A percentile compares a stretch with the other conserved stretches of the same genome.
phyloP scores from a whole-genome alignment of 1,284 basidiomycete species.

The Kwoniella shivajii region DNA sequence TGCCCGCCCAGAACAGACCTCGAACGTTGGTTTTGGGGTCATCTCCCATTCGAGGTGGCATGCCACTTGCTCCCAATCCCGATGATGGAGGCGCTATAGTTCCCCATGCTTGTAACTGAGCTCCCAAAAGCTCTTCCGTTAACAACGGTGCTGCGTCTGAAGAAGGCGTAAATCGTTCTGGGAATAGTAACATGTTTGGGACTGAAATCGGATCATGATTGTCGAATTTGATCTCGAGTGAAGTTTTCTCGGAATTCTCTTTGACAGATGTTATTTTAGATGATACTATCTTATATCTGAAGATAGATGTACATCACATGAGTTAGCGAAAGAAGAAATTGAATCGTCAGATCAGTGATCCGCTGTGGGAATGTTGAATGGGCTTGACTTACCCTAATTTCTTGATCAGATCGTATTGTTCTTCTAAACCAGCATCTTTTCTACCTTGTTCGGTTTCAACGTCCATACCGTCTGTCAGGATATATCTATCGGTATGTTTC shows the following conservation, averaged over 20 bases:
- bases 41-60: slow-evolving; percentile 34
- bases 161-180: slow-evolving; percentile 18
- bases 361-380: not conserved
- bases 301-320: not conserved
- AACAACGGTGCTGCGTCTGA: slow-evolving; percentile 14
- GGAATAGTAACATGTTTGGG: slow-evolving; percentile 27
- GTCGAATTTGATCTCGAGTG: slow-evolving; percentile 17
- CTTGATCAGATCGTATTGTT: slow-evolving; percentile 15
- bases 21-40: slow-evolving; percentile 28
- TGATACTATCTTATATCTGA: slow-evolving; percentile 23
- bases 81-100: slow-evolving; percentile 10
- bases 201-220: slow-evolving; percentile 14
- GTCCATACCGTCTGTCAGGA: slow-evolving; percentile 37
- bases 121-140: slow-evolving; percentile 3
- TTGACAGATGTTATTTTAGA: slow-evolving; percentile 17
- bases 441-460: slow-evolving; percentile 19
- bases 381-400: slow-evolving; percentile 21
- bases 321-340: not conserved
- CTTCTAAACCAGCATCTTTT: slow-evolving; percentile 20
- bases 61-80: not conserved
- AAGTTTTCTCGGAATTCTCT: not conserved
- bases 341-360: not conserved
- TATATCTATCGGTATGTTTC: slow-evolving; percentile 17
- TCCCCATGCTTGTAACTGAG: slow-evolving; percentile 13
- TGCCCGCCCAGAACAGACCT: slow-evolving; percentile 41